Evolutionary conservation across 495 filamentous ascomycete genomes (phyloP), one percentile per base, ranked within the genome.

Genomic region (Podospora appendiculata): DNA sequence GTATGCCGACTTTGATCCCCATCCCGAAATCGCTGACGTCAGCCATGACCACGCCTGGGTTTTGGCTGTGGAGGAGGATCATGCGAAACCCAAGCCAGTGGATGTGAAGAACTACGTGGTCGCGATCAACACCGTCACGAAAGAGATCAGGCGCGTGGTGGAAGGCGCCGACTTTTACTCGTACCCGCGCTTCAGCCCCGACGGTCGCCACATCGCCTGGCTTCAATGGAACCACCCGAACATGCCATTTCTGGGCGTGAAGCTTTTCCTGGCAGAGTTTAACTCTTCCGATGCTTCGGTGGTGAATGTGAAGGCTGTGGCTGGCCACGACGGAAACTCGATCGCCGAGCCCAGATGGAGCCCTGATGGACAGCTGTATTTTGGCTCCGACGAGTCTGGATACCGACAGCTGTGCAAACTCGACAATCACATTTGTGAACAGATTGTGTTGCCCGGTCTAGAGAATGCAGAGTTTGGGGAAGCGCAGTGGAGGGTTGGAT

Each of bases 171-270:
- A 80, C 51, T 80, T 79, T 56, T 78, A 77, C 52, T 62, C 63
- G 3, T 68, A 72, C 51, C 74, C 76, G 6, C 71, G 70, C 44
- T 77, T 78, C 51, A 70, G 68, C 47, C 66, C 65, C 8, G 64
- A 73, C 39, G 74, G 74, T 1, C 62, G 58, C 17, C 60, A 63
- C 50, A 55, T 79, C 12, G 71, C 63, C 10, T 79, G 76, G 74
- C 66, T 74, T 42, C 67, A 79, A 51, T 79, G 75, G 74, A 58
- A 70, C 36, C 73, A 79, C 59, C 77, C 75, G 0, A 67, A 71
- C 49, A 73, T 78, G 69, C 74, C 75, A 7, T 79, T 73, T 67
- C 67, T 65, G 0, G 72, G 70, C 2, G 70, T 65, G n/a, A 58
- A 67, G 48, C 56, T 79, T 8, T 67, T 66, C 52, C 11, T 67